Evolutionary conservation across 495 filamentous ascomycete genomes (phyloP).

Genomic region (Penicillium bovifimosum): DNA sequence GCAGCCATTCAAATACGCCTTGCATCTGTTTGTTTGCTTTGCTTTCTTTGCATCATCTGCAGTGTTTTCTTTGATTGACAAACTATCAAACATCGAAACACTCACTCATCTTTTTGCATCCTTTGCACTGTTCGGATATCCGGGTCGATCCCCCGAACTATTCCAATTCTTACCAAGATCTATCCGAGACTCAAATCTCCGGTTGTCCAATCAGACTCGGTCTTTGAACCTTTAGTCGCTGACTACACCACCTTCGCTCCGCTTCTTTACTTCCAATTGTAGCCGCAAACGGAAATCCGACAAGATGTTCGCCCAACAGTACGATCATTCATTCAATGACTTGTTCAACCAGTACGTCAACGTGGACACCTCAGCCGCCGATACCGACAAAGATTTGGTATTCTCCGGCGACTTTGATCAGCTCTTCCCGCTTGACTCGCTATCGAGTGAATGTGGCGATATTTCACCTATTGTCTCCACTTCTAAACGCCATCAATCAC

Average conservation of each 20-base stretch:
- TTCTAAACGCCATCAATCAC: conserved; percentile 32
- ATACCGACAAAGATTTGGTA: conserved; percentile 40
- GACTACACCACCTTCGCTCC: conserved; percentile 10
- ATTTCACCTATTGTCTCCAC: conserved; percentile 37
- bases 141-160: conserved; percentile 11
- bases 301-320: conserved; percentile 45
- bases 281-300: conserved; percentile 45
- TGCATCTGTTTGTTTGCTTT: conserved; percentile 47
- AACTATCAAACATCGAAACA: conserved; percentile 30
- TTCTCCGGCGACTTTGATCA: conserved; percentile 43
- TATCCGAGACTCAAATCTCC: neutral
- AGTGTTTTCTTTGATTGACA: conserved; percentile 45
- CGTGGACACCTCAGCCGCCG: conserved; percentile 36
- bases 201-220: conserved; percentile 30
- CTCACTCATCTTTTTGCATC: conserved; percentile 10
- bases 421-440: conserved; percentile 37
- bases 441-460: conserved; percentile 45
- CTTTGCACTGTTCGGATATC: conserved; percentile 11
- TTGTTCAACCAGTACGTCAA: conserved; percentile 51
- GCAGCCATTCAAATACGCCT: conserved; percentile 41
- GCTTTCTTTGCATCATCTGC: conserved; percentile 46
- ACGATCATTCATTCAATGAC: conserved; percentile 49
- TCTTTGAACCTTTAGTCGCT: conserved; percentile 18
- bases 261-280: conserved; percentile 10
- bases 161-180: conserved; percentile 5